Conservation (phyloP, 768 basidiomycete species). For the Tricholoma furcatifolium region DNA sequence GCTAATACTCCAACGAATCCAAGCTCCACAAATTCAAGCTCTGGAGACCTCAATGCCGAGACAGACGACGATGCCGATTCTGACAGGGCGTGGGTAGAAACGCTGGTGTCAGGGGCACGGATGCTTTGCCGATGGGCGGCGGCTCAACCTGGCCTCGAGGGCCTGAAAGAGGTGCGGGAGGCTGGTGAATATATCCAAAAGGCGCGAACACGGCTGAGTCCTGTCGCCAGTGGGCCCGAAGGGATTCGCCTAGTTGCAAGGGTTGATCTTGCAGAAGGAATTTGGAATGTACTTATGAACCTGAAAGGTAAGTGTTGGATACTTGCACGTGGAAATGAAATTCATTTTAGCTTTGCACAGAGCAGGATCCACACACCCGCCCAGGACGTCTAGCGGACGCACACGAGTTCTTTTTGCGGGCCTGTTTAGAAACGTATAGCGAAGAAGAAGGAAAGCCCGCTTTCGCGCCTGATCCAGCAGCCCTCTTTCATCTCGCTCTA, state of each 20-base stretch:
- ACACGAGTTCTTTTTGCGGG: constrained; percentile 46
- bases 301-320: constrained; percentile 50
- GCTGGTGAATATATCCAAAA: constrained; percentile 60
- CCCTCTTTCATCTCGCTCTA: constrained; percentile 80
- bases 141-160: constrained; percentile 30
- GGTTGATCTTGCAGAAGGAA: constrained; percentile 67
- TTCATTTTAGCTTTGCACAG: constrained; percentile 39
- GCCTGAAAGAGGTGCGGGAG: constrained; percentile 59
- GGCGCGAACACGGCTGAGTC: constrained; percentile 54
- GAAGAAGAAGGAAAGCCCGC: constrained; percentile 24
- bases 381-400: constrained; percentile 58
- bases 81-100: constrained; percentile 63
- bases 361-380: constrained; percentile 63
- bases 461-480: constrained; percentile 50
- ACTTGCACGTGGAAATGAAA: neutral
- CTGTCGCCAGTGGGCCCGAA: constrained; percentile 30
- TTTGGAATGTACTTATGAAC: constrained; percentile 70
- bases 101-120: constrained; percentile 72
- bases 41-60: constrained; percentile 4
- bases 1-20: neutral
- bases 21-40: constrained; percentile 6
- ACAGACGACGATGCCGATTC: constrained; percentile 52
- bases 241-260: constrained; percentile 51
- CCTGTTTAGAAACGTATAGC: constrained; percentile 21
- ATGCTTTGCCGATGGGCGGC: constrained; percentile 65